Percentiles rank a stretch among this genome's conserved stretches.
These are phyloP conservation scores for Penicillium sp. DNA, from an alignment of 2,329 filamentous ascomycete species.

Conservation along the genomic window DNA sequence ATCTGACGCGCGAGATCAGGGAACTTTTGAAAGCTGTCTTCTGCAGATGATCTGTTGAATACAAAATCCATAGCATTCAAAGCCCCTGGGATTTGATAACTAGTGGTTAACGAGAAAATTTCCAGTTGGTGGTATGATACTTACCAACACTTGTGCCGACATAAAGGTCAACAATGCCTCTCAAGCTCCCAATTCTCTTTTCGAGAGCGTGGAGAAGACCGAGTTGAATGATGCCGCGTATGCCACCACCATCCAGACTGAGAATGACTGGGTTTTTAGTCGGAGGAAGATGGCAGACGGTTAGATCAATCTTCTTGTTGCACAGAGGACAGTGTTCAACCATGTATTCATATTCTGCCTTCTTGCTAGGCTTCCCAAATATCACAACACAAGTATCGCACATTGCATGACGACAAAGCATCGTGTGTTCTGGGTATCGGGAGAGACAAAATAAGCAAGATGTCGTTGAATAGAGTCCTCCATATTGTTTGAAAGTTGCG, in stretches of 20 bases:
- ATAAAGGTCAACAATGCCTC: constrained; percentile 7
- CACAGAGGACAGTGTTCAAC: constrained; percentile 10
- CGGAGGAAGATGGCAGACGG: constrained; percentile 16
- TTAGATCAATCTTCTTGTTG: background rate
- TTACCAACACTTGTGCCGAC: constrained; percentile 18
- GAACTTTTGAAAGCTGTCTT: constrained; percentile 13
- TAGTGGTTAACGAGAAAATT: no score
- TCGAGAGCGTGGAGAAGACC: constrained; percentile 16
- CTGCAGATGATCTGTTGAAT: constrained; percentile 10
- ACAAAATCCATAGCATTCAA: constrained; percentile 7
- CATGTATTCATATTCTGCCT: constrained; percentile 6
- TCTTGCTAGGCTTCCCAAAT: constrained; percentile 3
- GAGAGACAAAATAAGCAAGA: constrained; percentile 15
- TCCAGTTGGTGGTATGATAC: background rate
- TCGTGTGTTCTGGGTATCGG: constrained; percentile 15
- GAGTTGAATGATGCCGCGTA: constrained; percentile 22
- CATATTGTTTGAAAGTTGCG: background rate
- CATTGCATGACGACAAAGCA: constrained; percentile 18
- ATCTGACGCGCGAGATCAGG: constrained; percentile 15
- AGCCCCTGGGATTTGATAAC: no score
- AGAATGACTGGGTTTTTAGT: constrained; percentile 18
- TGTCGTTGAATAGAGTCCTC: background rate
- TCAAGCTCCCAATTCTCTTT: constrained; percentile 6
- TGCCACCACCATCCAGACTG: constrained; percentile 19
- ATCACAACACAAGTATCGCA: constrained; percentile 18